Evolutionary conservation across 2,329 filamentous ascomycete species (phyloP).

Genomic region (Cladosporium velox): DNA sequence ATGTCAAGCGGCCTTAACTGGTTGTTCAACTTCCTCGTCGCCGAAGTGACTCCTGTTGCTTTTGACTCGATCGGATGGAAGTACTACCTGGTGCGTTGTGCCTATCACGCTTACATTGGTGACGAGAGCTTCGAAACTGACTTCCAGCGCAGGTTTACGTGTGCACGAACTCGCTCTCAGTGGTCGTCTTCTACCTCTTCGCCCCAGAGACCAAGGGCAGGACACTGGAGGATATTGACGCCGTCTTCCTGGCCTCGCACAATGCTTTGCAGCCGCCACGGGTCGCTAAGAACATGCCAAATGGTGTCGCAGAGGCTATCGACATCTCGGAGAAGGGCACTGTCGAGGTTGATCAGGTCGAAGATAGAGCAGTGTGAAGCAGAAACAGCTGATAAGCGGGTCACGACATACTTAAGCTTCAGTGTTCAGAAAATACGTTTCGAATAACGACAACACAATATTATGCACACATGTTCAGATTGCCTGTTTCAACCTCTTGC

Average conservation of each 20-base stretch:
- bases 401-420: too few species aligned
- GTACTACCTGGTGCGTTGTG: conserved; percentile 27
- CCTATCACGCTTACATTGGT: neutral
- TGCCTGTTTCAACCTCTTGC: neutral
- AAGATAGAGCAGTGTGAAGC: conserved; percentile 20
- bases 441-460: neutral
- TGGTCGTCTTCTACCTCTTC: conserved; percentile 44
- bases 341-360: conserved; percentile 20
- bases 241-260: conserved; percentile 30
- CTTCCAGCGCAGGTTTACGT: conserved; percentile 55
- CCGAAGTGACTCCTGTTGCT: conserved; percentile 53
- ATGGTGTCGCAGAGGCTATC: conserved; percentile 25
- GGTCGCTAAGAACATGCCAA: conserved; percentile 28
- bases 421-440: too few species aligned
- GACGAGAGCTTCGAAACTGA: neutral
- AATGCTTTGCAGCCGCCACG: conserved; percentile 29
- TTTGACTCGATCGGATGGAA: conserved; percentile 55
- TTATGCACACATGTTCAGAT: neutral
- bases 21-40: conserved; percentile 56
- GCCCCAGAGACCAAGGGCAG: conserved; percentile 32
- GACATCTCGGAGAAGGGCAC: conserved; percentile 24
- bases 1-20: conserved; percentile 55
- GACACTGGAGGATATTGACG: conserved; percentile 35
- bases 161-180: conserved; percentile 59
- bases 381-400: neutral